Base-by-base conservation (phyloP, 192 early-diverging fungal species). In the Coemansia sp. region DNA sequence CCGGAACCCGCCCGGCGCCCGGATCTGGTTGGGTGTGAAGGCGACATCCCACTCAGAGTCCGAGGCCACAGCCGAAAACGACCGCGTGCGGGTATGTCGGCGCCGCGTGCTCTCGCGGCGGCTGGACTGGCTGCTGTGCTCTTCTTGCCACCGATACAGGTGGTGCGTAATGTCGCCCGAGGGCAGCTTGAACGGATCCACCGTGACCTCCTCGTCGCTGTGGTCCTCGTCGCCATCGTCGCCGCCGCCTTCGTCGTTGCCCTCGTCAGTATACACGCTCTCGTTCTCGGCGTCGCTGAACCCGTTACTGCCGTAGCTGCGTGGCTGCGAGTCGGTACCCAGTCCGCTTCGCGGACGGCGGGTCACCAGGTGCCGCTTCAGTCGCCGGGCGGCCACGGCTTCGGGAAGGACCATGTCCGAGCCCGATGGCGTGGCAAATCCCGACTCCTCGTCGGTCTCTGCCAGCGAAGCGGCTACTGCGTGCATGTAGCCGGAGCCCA, bases 101-200 rank as follows among this genome's bases (percentile, higher is more conserved):
- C 46, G 50, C 41, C 57, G 49, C 20, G 28, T 23, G 40, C 60
- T 61, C 11, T 45, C 26, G 29, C 38, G 58, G 27, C 34, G 31
- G 27, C 43, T 46, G 21, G 41, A 17, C 28, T 7, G 29, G 19
- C 25, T 46, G 22, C 57, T 55, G 34, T 67, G 61, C 53, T 85
- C 81, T 39, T 92, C 84, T 17, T 85, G 80, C 89, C 90, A 93
- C 71, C 90, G 85, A 67, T 96, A 96, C 51, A 96, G 86, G 47
- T 92, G 86, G 47, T 88, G 84, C 3, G 93, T 92, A 53, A 87
- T 88, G 52, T 88, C 86, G 25, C 87, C 90, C 25, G 85, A 85
- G 17, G 80, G 77, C 22, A 90, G 55, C 32, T 75, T 81, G 58
- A 83, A 81, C 21, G 77, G 66, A 29, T 79, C 72, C 3, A 69